Evolutionary conservation across 2,329 filamentous ascomycete species (phyloP).

Genomic region (Capronia coronata): DNA sequence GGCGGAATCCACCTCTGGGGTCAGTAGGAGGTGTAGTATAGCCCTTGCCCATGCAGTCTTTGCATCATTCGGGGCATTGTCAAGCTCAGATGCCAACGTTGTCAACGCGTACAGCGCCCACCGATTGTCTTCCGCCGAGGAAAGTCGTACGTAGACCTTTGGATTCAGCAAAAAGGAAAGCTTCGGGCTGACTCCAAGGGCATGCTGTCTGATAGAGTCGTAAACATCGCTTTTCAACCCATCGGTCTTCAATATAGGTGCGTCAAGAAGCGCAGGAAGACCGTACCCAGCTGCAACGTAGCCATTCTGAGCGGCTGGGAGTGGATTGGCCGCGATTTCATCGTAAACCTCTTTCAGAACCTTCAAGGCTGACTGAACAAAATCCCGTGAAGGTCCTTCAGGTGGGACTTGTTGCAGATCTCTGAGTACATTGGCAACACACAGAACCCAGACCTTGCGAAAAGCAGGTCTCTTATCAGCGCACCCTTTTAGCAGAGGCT

Average conservation of each 20-base stretch:
- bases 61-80: slow-evolving; percentile 46
- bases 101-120: slow-evolving; percentile 70
- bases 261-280: slow-evolving; percentile 31
- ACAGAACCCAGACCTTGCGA: slow-evolving; percentile 71
- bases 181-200: slow-evolving; percentile 63
- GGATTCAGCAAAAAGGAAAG: slow-evolving; percentile 80
- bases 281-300: slow-evolving; percentile 70
- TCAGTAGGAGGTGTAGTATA: slow-evolving; percentile 70
- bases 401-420: slow-evolving; percentile 35
- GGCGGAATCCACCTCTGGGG: slow-evolving; percentile 53
- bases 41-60: slow-evolving; percentile 73
- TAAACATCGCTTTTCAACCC: slow-evolving; percentile 26
- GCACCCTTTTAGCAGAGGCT: slow-evolving; percentile 72
- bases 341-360: slow-evolving; percentile 60
- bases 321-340: slow-evolving; percentile 71
- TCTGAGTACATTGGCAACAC: slow-evolving; percentile 21
- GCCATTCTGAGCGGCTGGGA: slow-evolving; percentile 72
- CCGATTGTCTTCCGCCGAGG: slow-evolving; percentile 64
- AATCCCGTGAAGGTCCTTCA: slow-evolving; percentile 36
- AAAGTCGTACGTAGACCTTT: slow-evolving; percentile 75
- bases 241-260: slow-evolving; percentile 34
- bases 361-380: slow-evolving; percentile 47
- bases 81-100: slow-evolving; percentile 52
- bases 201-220: slow-evolving; percentile 29
- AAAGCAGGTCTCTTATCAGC: slow-evolving; percentile 75